These are phyloP conservation scores for Ailanthus altissimus DNA, from an alignment of 345 rosid genomes.

Conservation along the genomic window DNA sequence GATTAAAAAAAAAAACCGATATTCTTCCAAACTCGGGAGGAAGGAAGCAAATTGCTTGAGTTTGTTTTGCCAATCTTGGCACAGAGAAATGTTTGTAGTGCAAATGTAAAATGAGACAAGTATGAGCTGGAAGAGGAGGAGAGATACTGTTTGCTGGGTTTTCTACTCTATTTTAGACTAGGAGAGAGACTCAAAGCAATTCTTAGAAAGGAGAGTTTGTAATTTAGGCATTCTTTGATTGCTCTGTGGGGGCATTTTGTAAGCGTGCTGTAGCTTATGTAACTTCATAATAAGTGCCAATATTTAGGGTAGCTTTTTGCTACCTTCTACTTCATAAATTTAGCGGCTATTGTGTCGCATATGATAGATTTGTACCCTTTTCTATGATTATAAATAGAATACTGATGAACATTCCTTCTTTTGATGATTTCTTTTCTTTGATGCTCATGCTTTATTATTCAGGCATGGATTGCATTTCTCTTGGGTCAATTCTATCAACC, in stretches of 20 bases:
- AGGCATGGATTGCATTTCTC: not conserved
- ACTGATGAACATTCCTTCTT: slow-evolving; percentile 1
- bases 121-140: not conserved
- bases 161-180: slow-evolving; percentile 29
- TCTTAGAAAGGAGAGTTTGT: not conserved
- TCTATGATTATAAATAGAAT: slow-evolving; percentile 14
- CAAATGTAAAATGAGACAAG: slow-evolving; percentile 22
- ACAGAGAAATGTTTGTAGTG: slow-evolving; percentile 4
- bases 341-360: slow-evolving; percentile 7
- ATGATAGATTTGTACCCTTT: slow-evolving; percentile 8
- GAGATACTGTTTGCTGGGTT: slow-evolving; percentile 26
- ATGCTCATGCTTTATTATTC: not conserved
- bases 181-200: slow-evolving; percentile 22
- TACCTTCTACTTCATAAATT: slow-evolving; percentile 21
- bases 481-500: not conserved
- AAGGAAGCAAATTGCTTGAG: slow-evolving; percentile 11
- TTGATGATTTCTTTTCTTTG: slow-evolving; percentile 2
- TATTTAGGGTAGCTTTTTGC: slow-evolving; percentile 19
- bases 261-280: slow-evolving; percentile 23
- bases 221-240: slow-evolving; percentile 38
- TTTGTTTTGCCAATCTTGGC: not conserved
- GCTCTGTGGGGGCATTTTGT: slow-evolving; percentile 32
- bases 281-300: slow-evolving; percentile 30
- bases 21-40: slow-evolving; percentile 44
- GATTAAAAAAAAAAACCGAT: not conserved